These are phyloP conservation scores for Ophiobolus disseminans DNA, from an alignment of 2,329 filamentous ascomycete genomes.

Conservation along the genomic window DNA sequence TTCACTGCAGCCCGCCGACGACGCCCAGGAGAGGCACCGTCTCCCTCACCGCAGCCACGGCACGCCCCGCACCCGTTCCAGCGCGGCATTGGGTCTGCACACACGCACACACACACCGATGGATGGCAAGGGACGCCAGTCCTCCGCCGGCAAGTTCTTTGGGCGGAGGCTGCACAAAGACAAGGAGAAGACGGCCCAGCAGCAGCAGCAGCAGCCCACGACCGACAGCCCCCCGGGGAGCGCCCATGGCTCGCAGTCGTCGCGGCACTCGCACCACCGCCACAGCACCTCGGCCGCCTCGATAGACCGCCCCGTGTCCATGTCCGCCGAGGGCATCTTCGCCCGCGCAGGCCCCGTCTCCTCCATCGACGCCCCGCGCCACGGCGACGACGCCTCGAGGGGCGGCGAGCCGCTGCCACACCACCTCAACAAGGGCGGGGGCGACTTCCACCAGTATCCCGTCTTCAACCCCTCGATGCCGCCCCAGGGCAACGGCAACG, in stretches of 20 bases:
- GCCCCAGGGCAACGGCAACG: slow-evolving; percentile 57
- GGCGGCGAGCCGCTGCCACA: slow-evolving; percentile 81
- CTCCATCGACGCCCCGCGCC: slow-evolving; percentile 82
- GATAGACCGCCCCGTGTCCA: slow-evolving; percentile 70
- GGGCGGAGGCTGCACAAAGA: slow-evolving; percentile 80
- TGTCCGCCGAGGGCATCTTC: slow-evolving; percentile 70
- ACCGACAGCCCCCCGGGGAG: slow-evolving; percentile 68
- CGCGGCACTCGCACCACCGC: slow-evolving; percentile 69
- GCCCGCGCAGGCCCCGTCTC: slow-evolving; percentile 84
- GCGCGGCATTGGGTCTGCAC: too few species aligned
- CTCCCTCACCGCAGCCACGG: neutral
- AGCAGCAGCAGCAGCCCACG: slow-evolving; percentile 61
- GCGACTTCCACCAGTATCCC: slow-evolving; percentile 91
- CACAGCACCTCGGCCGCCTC: slow-evolving; percentile 60
- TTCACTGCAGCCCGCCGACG: slow-evolving; percentile 16
- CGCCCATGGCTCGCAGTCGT: slow-evolving; percentile 71
- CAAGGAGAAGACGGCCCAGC: slow-evolving; percentile 53
- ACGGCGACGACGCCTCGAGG: slow-evolving; percentile 63
- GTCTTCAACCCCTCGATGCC: slow-evolving; percentile 66
- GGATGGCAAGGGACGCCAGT: slow-evolving; percentile 82
- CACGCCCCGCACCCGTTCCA: slow-evolving; percentile 25
- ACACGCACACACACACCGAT: slow-evolving; percentile 43
- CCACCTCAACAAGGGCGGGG: slow-evolving; percentile 77
- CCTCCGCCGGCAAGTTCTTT: slow-evolving; percentile 84
- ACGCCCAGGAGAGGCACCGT: neutral